Percentiles rank a stretch among this genome's conserved stretches.
Evolutionary conservation across 495 filamentous ascomycete genomes (phyloP).

Genomic region (Lichenothelia convexa): DNA sequence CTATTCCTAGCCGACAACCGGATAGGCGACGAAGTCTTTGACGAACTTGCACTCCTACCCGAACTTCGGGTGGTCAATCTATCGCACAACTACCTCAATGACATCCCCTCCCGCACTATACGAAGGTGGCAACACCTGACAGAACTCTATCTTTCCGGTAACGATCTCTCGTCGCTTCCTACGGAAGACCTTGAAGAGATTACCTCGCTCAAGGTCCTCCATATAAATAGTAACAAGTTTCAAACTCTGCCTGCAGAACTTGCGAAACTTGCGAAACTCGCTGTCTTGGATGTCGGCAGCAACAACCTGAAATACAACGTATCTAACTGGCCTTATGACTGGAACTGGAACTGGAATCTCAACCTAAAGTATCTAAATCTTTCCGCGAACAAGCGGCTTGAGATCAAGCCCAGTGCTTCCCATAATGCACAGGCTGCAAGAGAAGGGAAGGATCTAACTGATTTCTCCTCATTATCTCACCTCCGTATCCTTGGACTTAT

Average conservation of each 20-base stretch:
- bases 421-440: constrained; percentile 30
- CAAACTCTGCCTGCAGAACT: constrained; percentile 91
- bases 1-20: constrained; percentile 86
- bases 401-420: constrained; percentile 74
- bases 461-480: constrained; percentile 74
- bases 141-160: constrained; percentile 90
- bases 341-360: constrained; percentile 99
- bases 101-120: constrained; percentile 76
- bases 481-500: constrained; percentile 73
- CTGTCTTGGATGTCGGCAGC: constrained; percentile 85
- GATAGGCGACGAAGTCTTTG: constrained; percentile 82
- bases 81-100: constrained; percentile 84
- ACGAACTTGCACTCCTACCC: constrained; percentile 63
- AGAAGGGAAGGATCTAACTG: constrained; percentile 55
- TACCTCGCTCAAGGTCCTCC: constrained; percentile 66
- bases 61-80: constrained; percentile 83
- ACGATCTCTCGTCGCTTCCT: constrained; percentile 76
- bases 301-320: constrained; percentile 98
- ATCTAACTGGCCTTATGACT: constrained; percentile 97
- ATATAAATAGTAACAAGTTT: constrained; percentile 96
- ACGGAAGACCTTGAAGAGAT: constrained; percentile 88
- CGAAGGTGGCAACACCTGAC: constrained; percentile 72
- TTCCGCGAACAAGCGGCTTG: constrained; percentile 88
- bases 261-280: constrained; percentile 75
- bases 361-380: constrained; percentile 91